A percentile compares a stretch with the other conserved stretches of the same genome.
Conservation (phyloP, 306 rosid species). For the Crotalaria pallida region DNA sequence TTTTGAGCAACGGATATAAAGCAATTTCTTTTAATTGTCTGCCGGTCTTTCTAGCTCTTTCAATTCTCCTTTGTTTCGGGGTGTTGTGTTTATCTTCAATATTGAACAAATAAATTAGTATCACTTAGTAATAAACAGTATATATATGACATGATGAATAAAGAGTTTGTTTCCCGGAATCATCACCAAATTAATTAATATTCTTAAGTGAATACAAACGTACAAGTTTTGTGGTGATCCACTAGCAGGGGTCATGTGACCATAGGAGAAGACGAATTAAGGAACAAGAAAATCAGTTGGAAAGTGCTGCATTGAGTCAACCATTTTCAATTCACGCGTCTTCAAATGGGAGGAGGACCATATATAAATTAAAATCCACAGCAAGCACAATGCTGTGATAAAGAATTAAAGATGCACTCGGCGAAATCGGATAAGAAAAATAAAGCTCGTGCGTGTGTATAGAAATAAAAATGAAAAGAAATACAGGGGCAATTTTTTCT, state of each 20-base stretch:
- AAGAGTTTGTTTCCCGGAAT: neutral
- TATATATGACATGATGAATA: no score
- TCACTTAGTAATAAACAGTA: no score
- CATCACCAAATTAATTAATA: no score
- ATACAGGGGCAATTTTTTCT: no score
- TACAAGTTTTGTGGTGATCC: constrained; percentile 19
- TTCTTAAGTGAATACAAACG: neutral
- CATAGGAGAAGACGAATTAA: neutral
- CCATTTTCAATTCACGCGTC: constrained; percentile 30
- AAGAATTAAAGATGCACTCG: neutral
- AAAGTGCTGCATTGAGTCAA: constrained; percentile 17
- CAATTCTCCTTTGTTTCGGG: constrained; percentile 10
- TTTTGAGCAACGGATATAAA: neutral
- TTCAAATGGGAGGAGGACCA: constrained; percentile 32
- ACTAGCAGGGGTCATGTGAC: constrained; percentile 11
- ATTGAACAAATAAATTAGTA: neutral
- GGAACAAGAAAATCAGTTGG: neutral
- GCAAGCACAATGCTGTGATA: neutral
- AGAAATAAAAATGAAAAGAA: no score
- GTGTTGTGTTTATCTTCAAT: constrained; percentile 14
- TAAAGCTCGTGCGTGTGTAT: no score
- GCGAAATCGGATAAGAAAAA: neutral
- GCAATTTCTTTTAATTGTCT: neutral
- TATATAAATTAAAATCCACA: constrained; percentile 19
- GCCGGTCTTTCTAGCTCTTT: neutral